A percentile compares a stretch with the other conserved stretches of the same genome.
These are phyloP conservation scores for Chaetomiaceae sp. DNA, from an alignment of 2,329 filamentous ascomycete genomes.

Conservation along the genomic window DNA sequence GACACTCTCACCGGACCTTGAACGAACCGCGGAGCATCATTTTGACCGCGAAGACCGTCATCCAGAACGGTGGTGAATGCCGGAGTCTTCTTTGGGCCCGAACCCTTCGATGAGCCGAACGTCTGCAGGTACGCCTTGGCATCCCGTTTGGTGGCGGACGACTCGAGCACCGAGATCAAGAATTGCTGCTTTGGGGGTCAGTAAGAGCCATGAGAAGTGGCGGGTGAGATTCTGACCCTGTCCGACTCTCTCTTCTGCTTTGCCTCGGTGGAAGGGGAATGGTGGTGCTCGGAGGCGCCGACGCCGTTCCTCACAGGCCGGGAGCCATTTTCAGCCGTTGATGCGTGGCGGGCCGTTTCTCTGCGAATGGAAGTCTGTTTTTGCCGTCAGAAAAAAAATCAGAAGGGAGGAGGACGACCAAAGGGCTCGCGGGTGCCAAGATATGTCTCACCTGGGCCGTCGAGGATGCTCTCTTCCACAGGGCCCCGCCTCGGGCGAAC, in stretches of 20 bases:
- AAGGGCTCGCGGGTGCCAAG: neutral
- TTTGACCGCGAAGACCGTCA: constrained; percentile 29
- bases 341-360: constrained; percentile 13
- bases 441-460: constrained; percentile 31
- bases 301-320: constrained; percentile 6
- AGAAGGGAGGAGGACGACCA: too few relatives aligned
- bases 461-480: constrained; percentile 37
- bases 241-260: constrained; percentile 45
- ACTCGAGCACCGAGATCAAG: constrained; percentile 78
- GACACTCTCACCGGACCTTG: constrained; percentile 29
- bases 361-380: constrained; percentile 17
- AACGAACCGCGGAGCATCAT: constrained; percentile 34
- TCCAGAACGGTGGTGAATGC: constrained; percentile 27
- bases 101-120: constrained; percentile 51
- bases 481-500: constrained; percentile 31
- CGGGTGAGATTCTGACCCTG: constrained; percentile 34
- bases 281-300: constrained; percentile 23
- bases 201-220: neutral
- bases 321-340: constrained; percentile 16
- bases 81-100: constrained; percentile 29
- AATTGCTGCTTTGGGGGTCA: constrained; percentile 55
- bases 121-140: constrained; percentile 87
- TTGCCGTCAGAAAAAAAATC: neutral
- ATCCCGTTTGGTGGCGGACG: constrained; percentile 87
- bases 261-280: constrained; percentile 39